Conservation (phyloP, 2,329 filamentous ascomycete genomes). For the Chaetoscypha palmicola region DNA sequence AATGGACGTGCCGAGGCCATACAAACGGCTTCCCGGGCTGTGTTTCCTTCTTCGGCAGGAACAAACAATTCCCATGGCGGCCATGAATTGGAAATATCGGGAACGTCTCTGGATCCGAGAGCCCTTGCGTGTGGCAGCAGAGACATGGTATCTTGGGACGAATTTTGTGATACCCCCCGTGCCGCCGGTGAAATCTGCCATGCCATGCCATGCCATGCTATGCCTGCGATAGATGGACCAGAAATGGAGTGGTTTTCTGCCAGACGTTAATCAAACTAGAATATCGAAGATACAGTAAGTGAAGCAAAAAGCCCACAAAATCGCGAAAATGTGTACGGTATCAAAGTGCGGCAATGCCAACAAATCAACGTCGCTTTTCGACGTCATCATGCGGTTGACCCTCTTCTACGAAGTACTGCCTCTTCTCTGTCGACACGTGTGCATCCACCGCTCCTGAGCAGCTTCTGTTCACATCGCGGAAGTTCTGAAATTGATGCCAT, state of each 20-base stretch:
- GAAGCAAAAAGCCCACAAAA: not conserved
- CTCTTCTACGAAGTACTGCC: conserved; percentile 13
- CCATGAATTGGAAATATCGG: not conserved
- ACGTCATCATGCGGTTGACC: conserved; percentile 15
- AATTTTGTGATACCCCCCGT: not conserved
- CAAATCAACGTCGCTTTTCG: not conserved
- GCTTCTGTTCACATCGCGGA: not conserved
- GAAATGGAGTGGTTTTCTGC: conserved; percentile 3
- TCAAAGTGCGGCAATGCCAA: not conserved
- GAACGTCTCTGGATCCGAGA: not conserved
- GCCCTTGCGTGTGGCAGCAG: not conserved
- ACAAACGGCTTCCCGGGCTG: not conserved
- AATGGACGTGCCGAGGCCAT: conserved; percentile 6
- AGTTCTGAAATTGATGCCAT: conserved; percentile 9
- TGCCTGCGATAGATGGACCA: not conserved
- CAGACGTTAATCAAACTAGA: not conserved
- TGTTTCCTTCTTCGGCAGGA: conserved; percentile 7
- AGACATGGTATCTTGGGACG: conserved; percentile 1
- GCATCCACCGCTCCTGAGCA: conserved; percentile 12
- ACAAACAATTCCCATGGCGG: conserved; percentile 1
- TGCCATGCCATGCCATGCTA: not conserved
- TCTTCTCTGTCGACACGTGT: conserved; percentile 18
- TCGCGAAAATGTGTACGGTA: not conserved
- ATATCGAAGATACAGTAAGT: not conserved
- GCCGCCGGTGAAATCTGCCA: not conserved